A percentile compares a stretch with the other conserved stretches of the same genome.
Conservation (phyloP, 805 yeast genomes). For the Metschnikowia sp. region DNA sequence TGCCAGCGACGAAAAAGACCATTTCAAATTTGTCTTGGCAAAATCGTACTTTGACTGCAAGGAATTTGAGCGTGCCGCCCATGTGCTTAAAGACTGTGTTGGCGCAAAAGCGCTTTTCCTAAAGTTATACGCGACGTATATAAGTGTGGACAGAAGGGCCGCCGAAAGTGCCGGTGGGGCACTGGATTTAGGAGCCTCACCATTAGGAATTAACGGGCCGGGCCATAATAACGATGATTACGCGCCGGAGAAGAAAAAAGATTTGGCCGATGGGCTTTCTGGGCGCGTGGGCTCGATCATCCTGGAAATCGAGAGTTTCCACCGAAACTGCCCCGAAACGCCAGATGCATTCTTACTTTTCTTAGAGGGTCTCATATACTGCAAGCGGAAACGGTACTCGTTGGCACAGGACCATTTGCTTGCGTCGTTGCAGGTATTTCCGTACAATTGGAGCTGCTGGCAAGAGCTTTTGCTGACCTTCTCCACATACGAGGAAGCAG, state of each 20-base stretch:
- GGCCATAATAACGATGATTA: neutral
- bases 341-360: constrained; percentile 63
- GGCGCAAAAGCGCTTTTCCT: constrained; percentile 58
- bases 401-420: constrained; percentile 61
- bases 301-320: constrained; percentile 38
- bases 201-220: neutral
- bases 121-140: constrained; percentile 61
- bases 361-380: constrained; percentile 63
- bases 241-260: constrained; percentile 7
- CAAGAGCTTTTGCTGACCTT: constrained; percentile 66
- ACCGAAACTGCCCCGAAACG: constrained; percentile 20
- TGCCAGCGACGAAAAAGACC: constrained; percentile 35
- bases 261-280: constrained; percentile 24
- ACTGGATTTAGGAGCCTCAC: constrained; percentile 33
- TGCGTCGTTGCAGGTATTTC: constrained; percentile 61
- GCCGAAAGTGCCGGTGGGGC: constrained; percentile 73
- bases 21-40: constrained; percentile 55
- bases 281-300: constrained; percentile 31
- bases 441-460: constrained; percentile 96
- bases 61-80: constrained; percentile 79
- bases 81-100: constrained; percentile 48
- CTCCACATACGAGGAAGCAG: constrained; percentile 59
- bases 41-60: constrained; percentile 72
- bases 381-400: constrained; percentile 57
- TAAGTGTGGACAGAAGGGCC: constrained; percentile 73